These are phyloP conservation scores for Albizia julibrissin DNA, from an alignment of 306 rosid genomes.

Conservation along the genomic window DNA sequence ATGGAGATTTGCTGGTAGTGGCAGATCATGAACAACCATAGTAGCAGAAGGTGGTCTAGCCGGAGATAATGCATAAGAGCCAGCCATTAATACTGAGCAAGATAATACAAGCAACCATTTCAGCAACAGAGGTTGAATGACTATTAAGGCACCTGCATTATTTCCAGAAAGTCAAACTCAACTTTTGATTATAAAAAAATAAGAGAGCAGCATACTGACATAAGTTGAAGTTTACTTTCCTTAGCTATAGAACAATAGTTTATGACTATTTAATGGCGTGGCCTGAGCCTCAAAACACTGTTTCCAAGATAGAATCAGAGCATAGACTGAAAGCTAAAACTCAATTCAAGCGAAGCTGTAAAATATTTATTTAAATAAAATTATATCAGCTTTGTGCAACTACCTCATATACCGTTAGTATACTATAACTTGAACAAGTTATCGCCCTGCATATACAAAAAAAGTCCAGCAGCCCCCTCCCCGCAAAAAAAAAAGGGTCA, in stretches of 20 bases:
- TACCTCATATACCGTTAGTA: background rate
- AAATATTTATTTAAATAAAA: background rate
- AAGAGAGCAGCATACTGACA: background rate
- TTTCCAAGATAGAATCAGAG: conserved; percentile 14
- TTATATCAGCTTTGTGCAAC: background rate
- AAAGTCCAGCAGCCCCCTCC: background rate
- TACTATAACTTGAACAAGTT: background rate
- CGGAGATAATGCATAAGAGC: conserved; percentile 44
- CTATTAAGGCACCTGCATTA: conserved; percentile 56
- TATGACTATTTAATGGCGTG: conserved; percentile 5
- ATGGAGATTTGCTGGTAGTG: conserved; percentile 44
- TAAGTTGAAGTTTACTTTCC: background rate
- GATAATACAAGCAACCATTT: conserved; percentile 50
- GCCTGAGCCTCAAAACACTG: background rate
- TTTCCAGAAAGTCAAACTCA: conserved; percentile 29
- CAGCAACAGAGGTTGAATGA: conserved; percentile 41
- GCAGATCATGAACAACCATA: conserved; percentile 45
- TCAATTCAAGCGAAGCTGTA: background rate
- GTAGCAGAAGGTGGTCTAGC: conserved; percentile 37
- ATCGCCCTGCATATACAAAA: background rate
- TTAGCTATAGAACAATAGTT: background rate
- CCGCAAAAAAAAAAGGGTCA: background rate
- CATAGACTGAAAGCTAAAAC: background rate
- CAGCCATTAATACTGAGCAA: conserved; percentile 43
- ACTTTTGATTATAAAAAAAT: background rate